Conservation (phyloP, 2,329 filamentous ascomycete species). For the Alternaria ventricosa region DNA sequence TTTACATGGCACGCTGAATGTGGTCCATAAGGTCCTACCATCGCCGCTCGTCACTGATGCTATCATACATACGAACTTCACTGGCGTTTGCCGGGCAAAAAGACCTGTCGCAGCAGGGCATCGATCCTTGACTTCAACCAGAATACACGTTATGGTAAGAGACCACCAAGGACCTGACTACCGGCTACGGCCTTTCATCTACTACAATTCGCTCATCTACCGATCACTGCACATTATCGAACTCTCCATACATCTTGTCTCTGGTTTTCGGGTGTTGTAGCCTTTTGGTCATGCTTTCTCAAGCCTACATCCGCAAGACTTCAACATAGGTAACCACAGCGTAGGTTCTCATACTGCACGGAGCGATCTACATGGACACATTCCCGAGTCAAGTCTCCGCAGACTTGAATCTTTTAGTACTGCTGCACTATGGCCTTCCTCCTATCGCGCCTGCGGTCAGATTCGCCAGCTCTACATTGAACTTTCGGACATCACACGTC, state of each 20-base stretch:
- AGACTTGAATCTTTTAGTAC: not conserved
- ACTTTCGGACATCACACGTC: accelerated
- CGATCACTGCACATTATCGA: not conserved
- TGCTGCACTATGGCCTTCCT: not conserved
- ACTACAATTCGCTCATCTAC: not conserved
- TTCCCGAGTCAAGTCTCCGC: not conserved
- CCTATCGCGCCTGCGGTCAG: too few relatives aligned
- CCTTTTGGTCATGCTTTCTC: not conserved
- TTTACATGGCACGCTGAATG: not conserved
- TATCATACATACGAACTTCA: not conserved
- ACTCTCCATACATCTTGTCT: not conserved
- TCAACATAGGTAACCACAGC: not conserved
- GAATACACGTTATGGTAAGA: not conserved
- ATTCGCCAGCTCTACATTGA: not conserved
- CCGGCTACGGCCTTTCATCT: not conserved
- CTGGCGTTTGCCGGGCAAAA: not conserved
- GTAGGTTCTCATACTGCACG: not conserved
- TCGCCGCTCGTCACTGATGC: not conserved
- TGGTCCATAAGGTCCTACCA: not conserved
- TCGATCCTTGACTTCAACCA: not conserved
- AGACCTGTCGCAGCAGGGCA: not conserved
- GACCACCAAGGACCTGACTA: not conserved
- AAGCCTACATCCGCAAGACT: not conserved
- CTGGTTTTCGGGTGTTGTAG: not conserved
- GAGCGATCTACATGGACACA: not conserved